Percentiles rank a stretch among this genome's conserved stretches.
Conservation (phyloP, 1,284 basidiomycete species). For the Polyporus tsugae region DNA sequence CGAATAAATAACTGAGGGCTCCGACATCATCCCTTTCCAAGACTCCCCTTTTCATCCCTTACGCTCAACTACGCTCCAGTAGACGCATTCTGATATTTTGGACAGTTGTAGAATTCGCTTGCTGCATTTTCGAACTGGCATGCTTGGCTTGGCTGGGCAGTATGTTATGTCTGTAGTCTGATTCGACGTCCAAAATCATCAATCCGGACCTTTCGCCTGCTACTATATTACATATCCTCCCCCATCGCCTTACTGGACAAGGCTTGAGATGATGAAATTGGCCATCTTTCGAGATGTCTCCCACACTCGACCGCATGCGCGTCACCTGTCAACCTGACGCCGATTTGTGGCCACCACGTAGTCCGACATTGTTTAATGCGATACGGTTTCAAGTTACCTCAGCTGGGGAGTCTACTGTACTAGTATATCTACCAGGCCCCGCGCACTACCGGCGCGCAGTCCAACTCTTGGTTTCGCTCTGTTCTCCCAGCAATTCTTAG, state of each 20-base stretch:
- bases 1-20: background rate
- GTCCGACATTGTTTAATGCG: background rate
- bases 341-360: background rate
- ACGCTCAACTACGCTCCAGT: background rate
- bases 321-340: conserved; percentile 1
- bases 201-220: background rate
- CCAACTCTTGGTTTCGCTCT: background rate
- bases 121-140: background rate
- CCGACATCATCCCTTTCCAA: background rate
- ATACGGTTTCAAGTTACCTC: background rate
- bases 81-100: background rate
- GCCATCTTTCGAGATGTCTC: conserved; percentile 1
- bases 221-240: background rate
- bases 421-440: background rate
- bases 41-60: background rate
- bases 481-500: background rate
- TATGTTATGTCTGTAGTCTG: background rate
- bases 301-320: conserved; percentile 2
- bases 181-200: background rate
- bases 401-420: background rate
- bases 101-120: background rate
- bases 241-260: background rate
- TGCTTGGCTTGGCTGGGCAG: background rate
- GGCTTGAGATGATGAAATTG: background rate
- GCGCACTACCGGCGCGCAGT: background rate